phyloP scores from a whole-genome alignment of 2,329 filamentous ascomycete genomes.

The Calonectria fujianensis region DNA sequence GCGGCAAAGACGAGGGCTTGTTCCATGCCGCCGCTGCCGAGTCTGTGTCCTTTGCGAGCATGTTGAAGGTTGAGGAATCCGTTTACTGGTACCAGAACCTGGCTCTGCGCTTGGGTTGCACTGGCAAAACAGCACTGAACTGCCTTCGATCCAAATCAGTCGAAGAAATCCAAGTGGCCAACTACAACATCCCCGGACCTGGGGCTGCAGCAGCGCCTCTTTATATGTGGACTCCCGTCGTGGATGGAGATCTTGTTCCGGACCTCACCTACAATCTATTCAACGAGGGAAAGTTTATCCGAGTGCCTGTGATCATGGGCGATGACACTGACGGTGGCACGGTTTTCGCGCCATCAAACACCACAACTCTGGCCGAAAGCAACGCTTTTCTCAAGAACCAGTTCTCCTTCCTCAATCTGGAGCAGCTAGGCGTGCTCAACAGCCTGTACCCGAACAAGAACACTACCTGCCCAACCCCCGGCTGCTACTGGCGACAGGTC shows the following conservation, averaged over 20 bases:
- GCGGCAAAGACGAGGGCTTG: slow-evolving; percentile 67
- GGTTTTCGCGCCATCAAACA: slow-evolving; percentile 57
- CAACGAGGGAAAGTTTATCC: slow-evolving; percentile 69
- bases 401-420: slow-evolving; percentile 58
- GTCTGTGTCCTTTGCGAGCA: slow-evolving; percentile 71
- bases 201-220: slow-evolving; percentile 60
- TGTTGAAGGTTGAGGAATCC: slow-evolving; percentile 67
- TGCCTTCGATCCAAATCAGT: slow-evolving; percentile 68
- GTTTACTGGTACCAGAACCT: slow-evolving; percentile 73
- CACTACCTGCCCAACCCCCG: slow-evolving; percentile 56
- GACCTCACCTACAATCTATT: slow-evolving; percentile 71
- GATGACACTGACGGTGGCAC: slow-evolving; percentile 64
- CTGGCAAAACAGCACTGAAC: slow-evolving; percentile 61
- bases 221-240: slow-evolving; percentile 73
- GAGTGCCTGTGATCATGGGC: slow-evolving; percentile 71
- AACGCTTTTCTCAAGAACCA: slow-evolving; percentile 59
- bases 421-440: slow-evolving; percentile 58
- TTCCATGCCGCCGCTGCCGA: slow-evolving; percentile 72
- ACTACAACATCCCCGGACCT: slow-evolving; percentile 61
- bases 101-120: slow-evolving; percentile 65
- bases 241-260: slow-evolving; percentile 72
- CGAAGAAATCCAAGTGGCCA: slow-evolving; percentile 64
- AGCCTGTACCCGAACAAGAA: slow-evolving; percentile 61
- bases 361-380: slow-evolving; percentile 58
- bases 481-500: slow-evolving; percentile 62